Evolutionary conservation across 495 filamentous ascomycete species (phyloP), one percentile per base, ranked within the genome.

Genomic region (Penicillium daleae): DNA sequence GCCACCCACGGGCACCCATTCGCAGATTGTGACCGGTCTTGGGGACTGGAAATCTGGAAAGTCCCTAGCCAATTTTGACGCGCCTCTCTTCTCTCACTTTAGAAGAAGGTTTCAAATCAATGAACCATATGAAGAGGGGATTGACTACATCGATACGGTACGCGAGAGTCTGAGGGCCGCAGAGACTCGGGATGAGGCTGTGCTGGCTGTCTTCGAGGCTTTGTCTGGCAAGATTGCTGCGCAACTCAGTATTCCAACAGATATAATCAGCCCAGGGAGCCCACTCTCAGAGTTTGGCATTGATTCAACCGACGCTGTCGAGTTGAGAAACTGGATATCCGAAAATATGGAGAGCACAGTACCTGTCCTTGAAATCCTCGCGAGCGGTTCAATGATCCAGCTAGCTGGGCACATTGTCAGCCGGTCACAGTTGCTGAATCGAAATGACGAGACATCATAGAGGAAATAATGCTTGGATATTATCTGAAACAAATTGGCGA

Each of bases 251-350:
- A 74, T 77, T 12, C 60, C 74, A 7, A 69, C 76, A 4, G 80
- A 80, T 6, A 79, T 79, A 2, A 57, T 83, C 13, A 66, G 79
- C 51, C 66, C 75, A 3, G 53, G 60, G 0, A 65, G 70, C 54
- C 56, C 44, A 7, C 51, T 82, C 6, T 68, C 71, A 1, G 68
- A 72, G 21, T 62, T 80, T 17, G 82, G 82, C 0, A 62, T 83
- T 19, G 82, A 84, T 44, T 81, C 78, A 2, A 70, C 81, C 24
- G 74, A 83, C 5, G 74, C 76, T 0, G 74, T 84, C 37, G 82
- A 84, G 61, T 40, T 85, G 46, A 67, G 81, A 7, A 73, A 69
- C 24, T 84, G 81, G 80, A 75, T 70, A 27, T 58, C 55, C 5
- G 59, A 60, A 19, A 62, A 33, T 6, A 62, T 70, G 59, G 65